These are phyloP conservation scores for Alternaria arborescens DNA, from an alignment of 2,329 filamentous ascomycete species.

Conservation along the genomic window DNA sequence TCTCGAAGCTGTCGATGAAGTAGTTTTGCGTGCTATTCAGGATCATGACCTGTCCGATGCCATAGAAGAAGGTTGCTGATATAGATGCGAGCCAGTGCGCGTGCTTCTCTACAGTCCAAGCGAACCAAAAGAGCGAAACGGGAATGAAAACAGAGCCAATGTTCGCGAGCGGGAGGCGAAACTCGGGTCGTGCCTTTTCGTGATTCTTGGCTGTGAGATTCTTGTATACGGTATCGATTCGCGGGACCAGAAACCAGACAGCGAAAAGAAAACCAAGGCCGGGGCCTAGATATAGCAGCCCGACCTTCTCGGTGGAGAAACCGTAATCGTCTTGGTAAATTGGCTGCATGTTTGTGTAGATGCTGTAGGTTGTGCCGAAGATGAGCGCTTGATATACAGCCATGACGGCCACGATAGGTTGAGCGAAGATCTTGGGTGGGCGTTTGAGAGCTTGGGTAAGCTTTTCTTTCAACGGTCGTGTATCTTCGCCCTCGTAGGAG, in stretches of 20 bases:
- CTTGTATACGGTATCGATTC: slow-evolving; percentile 60
- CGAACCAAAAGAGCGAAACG: slow-evolving; percentile 54
- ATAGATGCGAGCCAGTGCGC: slow-evolving; percentile 55
- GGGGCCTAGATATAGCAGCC: slow-evolving; percentile 56
- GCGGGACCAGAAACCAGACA: slow-evolving; percentile 57
- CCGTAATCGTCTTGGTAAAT: slow-evolving; percentile 56
- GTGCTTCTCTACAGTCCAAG: slow-evolving; percentile 55
- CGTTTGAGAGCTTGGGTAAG: slow-evolving; percentile 50
- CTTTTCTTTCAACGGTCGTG: slow-evolving; percentile 49
- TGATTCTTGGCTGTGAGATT: slow-evolving; percentile 52
- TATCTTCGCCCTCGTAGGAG: slow-evolving; percentile 55
- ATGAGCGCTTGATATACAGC: slow-evolving; percentile 57
- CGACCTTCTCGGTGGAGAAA: slow-evolving; percentile 58
- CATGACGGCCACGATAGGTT: slow-evolving; percentile 59
- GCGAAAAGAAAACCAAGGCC: slow-evolving; percentile 56
- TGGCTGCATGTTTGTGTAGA: slow-evolving; percentile 60
- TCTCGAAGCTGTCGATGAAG: slow-evolving; percentile 62
- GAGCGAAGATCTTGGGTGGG: slow-evolving; percentile 54
- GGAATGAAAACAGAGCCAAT: slow-evolving; percentile 57
- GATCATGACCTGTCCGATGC: slow-evolving; percentile 62
- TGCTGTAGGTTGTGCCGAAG: slow-evolving; percentile 59
- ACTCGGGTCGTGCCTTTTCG: slow-evolving; percentile 54
- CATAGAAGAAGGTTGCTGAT: slow-evolving; percentile 58
- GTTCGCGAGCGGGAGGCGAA: slow-evolving; percentile 57
- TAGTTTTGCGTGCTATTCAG: slow-evolving; percentile 64